Conservation (phyloP, 164 flowering plant genomes). For the Tetrastigma voinierianum region DNA sequence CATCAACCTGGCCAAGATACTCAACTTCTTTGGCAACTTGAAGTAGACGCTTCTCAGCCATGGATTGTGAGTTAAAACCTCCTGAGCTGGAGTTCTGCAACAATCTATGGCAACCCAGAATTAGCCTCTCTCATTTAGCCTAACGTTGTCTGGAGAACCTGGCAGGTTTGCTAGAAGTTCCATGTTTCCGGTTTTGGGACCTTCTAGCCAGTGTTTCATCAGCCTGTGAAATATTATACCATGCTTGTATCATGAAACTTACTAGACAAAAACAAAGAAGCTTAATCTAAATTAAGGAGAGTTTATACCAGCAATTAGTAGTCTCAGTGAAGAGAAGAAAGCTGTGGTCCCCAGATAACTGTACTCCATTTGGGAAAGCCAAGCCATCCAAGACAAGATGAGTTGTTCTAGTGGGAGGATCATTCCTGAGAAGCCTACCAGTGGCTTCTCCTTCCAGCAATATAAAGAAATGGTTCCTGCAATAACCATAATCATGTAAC, state of each 20-base stretch:
- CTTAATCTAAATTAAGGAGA: not conserved
- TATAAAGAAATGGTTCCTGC: constrained; percentile 83
- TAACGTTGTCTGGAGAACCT: constrained; percentile 91
- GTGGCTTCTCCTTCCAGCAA: constrained; percentile 94
- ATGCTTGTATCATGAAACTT: not conserved
- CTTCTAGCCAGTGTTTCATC: constrained; percentile 81
- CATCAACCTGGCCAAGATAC: constrained; percentile 51
- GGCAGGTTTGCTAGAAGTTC: constrained; percentile 77
- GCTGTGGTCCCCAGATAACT: constrained; percentile 72
- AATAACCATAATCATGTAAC: constrained; percentile 1
- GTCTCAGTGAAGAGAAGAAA: constrained; percentile 93
- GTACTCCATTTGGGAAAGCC: constrained; percentile 97
- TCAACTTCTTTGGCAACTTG: constrained; percentile 70
- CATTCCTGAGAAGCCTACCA: constrained; percentile 94
- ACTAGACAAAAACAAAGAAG: not conserved
- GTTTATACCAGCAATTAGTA: constrained; percentile 80
- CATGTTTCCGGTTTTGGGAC: constrained; percentile 46
- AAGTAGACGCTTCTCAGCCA: constrained; percentile 86
- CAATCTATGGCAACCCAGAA: constrained; percentile 98
- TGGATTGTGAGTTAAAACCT: constrained; percentile 64
- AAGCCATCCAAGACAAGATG: constrained; percentile 76
- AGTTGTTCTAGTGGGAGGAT: constrained; percentile 69
- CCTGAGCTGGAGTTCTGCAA: constrained; percentile 77
- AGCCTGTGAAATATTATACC: constrained; percentile 44
- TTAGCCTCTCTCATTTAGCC: constrained; percentile 76